Percentiles rank a stretch among this genome's conserved stretches.
Conservation (phyloP, 2,329 filamentous ascomycete species). For the Xylaria sp. region DNA sequence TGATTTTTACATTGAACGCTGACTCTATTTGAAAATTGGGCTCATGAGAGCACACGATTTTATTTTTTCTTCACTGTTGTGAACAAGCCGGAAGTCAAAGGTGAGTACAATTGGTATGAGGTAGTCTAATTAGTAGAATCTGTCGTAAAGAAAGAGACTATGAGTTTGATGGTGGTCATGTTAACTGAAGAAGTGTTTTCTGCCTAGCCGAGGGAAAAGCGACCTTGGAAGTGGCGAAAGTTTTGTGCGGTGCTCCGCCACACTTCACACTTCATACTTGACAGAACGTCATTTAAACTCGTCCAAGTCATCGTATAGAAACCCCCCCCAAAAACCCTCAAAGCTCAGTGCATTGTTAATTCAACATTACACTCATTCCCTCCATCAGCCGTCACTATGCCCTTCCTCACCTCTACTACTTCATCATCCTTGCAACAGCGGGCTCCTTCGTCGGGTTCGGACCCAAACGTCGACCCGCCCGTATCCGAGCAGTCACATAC, state of each 20-base stretch:
- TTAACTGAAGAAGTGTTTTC: too few relatives aligned
- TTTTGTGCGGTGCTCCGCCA: slow-evolving; percentile 17
- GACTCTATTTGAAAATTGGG: too few relatives aligned
- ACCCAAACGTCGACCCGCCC: slow-evolving; percentile 24
- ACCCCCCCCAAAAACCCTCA: not conserved
- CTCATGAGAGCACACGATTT: too few relatives aligned
- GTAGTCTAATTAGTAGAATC: too few relatives aligned
- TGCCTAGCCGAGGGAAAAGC: not conserved
- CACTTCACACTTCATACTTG: not conserved
- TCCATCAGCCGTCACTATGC: slow-evolving; percentile 9
- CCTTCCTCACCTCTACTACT: slow-evolving; percentile 15
- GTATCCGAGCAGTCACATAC: slow-evolving; percentile 24
- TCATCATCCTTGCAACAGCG: slow-evolving; percentile 13
- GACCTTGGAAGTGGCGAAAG: slow-evolving; percentile 22
- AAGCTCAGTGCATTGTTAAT: not conserved
- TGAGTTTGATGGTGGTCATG: too few relatives aligned
- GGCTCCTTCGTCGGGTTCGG: slow-evolving; percentile 17
- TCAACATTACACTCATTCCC: slow-evolving; percentile 3
- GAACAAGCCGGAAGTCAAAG: too few relatives aligned
- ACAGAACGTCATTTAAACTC: not conserved
- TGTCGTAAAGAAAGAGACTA: too few relatives aligned
- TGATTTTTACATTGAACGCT: not conserved
- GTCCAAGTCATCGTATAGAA: not conserved
- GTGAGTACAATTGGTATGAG: too few relatives aligned
- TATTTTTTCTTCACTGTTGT: too few relatives aligned